Evolutionary conservation across 768 basidiomycete genomes (phyloP).

Genomic region (Antrodiella citrinella): DNA sequence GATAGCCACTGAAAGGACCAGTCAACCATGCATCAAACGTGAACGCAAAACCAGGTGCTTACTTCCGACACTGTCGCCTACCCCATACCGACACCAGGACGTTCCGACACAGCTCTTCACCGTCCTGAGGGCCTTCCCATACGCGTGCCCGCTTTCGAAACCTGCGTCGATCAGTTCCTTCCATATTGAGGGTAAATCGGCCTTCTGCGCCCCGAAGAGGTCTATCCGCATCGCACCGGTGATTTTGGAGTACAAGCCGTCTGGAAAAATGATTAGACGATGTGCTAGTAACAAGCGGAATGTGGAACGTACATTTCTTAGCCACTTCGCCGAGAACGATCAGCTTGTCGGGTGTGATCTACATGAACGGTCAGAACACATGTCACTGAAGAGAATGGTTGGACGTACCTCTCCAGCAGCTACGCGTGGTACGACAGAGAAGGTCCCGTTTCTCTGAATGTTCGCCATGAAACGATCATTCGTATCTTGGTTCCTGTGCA

Average conservation of each 20-base stretch:
- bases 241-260: constrained; percentile 57
- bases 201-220: constrained; percentile 62
- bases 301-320: constrained; percentile 40
- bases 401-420: constrained; percentile 51
- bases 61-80: constrained; percentile 66
- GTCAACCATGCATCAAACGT: background rate
- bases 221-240: constrained; percentile 55
- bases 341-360: constrained; percentile 56
- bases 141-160: constrained; percentile 72
- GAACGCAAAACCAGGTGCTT: constrained; percentile 8
- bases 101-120: constrained; percentile 77
- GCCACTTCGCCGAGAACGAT: constrained; percentile 58
- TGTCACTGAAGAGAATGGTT: background rate
- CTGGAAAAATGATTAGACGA: constrained; percentile 11
- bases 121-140: constrained; percentile 61
- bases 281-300: background rate
- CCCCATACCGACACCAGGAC: constrained; percentile 61
- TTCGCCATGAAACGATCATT: constrained; percentile 67
- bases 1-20: constrained; percentile 40
- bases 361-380: background rate
- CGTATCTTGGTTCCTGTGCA: constrained; percentile 50
- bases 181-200: constrained; percentile 64
- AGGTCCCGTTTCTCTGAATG: constrained; percentile 64
- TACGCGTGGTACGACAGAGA: constrained; percentile 65
- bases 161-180: constrained; percentile 55